Evolutionary conservation across 139 green algal genomes (phyloP).

Genomic region (Volvox reticuliferus): DNA sequence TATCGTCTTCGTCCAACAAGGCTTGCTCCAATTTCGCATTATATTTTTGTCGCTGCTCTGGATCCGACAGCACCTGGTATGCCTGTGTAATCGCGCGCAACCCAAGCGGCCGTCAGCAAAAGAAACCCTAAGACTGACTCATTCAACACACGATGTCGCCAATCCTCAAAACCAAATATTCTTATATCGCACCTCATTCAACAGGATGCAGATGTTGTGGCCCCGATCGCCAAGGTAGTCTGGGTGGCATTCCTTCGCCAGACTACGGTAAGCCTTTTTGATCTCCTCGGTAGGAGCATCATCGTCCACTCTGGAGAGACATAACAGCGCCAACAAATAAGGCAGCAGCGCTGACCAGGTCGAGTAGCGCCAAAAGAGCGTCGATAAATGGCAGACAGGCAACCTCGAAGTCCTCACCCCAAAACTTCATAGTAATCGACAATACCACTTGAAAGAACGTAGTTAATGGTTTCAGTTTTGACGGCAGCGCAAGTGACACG

Average conservation of each 20-base stretch:
- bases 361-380: neutral
- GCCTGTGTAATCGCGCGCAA: constrained; percentile 32
- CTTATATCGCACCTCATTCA: constrained; percentile 80
- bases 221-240: constrained; percentile 79
- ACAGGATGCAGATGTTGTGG: constrained; percentile 88
- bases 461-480: neutral
- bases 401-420: constrained; percentile 27
- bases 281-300: constrained; percentile 74
- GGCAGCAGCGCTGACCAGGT: neutral
- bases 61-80: constrained; percentile 73
- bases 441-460: constrained; percentile 61
- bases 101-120: neutral
- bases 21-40: constrained; percentile 75
- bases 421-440: constrained; percentile 85
- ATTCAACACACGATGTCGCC: neutral
- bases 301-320: constrained; percentile 66
- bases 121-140: constrained; percentile 6
- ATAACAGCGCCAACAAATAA: neutral
- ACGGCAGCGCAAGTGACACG: neutral
- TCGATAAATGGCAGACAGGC: neutral
- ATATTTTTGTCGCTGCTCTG: constrained; percentile 60
- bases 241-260: constrained; percentile 81
- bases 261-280: constrained; percentile 82
- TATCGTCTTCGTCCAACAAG: constrained; percentile 75
- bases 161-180: neutral